Evolutionary conservation across 495 filamentous ascomycete genomes (phyloP), one percentile per base, ranked within the genome.

Genomic region (Neurospora sp.): DNA sequence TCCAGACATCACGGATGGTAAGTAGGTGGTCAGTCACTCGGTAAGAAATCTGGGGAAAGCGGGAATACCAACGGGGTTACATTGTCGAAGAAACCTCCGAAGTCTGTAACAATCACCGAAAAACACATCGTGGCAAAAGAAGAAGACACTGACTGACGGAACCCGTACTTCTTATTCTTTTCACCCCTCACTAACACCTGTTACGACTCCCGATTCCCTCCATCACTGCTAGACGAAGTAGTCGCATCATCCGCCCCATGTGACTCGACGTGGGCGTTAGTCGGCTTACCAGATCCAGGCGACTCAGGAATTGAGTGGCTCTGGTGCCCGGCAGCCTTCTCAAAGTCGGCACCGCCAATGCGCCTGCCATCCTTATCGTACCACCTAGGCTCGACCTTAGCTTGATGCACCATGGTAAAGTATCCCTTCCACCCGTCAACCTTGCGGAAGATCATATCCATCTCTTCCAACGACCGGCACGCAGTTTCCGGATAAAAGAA

Each of bases 401-500:
- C 91, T 34, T 88, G 81, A 54, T 82, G 76, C 4, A 94, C 91
- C 34, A 92, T 87, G 13, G 84, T 81, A 75, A 92, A 89, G 71
- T 80, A 85, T 8, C 83, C 85, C 71, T 82, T 84, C 69, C 84
- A 85, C 28, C 82, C 80, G 19, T 76, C 59, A 2, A 81, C 80
- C 79, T 91, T 92, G 78, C 85, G 87, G 87, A 94, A 94, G 75
- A 94, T 92, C 74, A 82, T 82, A 78, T 93, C 91, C 87, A 93
- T 90, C 78, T 93, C 91, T 75, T 94, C 92, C 34, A 94, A 84
- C 4, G 88, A 90, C 39, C 91, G 89, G 78, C 89, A 89, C 24
- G 89, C 89, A 4, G 92, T 94, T 78, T 93, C 91, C 0, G 91
- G 91, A 78, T 91, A 92, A 87, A 93, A 91, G 85, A 92, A 91